A percentile compares a stretch with the other conserved stretches of the same genome.
phyloP scores from a whole-genome alignment of 805 yeast species.

The Hanseniaspora mollemarum region DNA sequence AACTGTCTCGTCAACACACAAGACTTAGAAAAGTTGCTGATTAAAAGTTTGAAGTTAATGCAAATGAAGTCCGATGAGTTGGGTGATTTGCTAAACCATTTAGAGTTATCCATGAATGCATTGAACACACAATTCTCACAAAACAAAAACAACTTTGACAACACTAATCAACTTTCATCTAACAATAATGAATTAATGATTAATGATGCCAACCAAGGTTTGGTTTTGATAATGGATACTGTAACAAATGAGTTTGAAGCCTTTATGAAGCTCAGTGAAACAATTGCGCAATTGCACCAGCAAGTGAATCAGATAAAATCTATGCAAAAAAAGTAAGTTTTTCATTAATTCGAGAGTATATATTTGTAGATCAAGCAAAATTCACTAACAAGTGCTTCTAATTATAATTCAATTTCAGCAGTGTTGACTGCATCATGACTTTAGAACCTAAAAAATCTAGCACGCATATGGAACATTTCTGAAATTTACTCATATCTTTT shows the following conservation, averaged over 20 bases:
- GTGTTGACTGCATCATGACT: no score
- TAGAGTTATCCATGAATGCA: slow-evolving; percentile 14
- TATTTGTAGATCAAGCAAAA: no score
- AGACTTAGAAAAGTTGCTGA: slow-evolving; percentile 12
- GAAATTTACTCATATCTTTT: no score
- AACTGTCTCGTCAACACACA: slow-evolving; percentile 16
- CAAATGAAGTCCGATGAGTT: slow-evolving; percentile 9
- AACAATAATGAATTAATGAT: neutral
- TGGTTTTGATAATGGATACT: slow-evolving; percentile 47
- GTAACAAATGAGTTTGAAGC: slow-evolving; percentile 56
- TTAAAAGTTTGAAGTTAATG: slow-evolving; percentile 11
- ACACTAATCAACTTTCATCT: no score
- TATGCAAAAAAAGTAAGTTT: neutral
- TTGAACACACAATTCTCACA: slow-evolving; percentile 6
- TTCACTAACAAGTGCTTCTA: no score
- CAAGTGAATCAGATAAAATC: slow-evolving; percentile 30
- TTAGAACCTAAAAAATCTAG: neutral
- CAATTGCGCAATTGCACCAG: slow-evolving; percentile 60
- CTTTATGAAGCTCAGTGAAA: slow-evolving; percentile 65
- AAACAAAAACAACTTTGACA: neutral
- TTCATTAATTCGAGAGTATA: no score
- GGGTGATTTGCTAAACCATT: neutral
- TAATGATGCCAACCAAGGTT: slow-evolving; percentile 24
- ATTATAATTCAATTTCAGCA: no score
- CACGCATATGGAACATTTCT: no score